Conservation (phyloP, 1,139 yeast genomes). For the Magnusiomyces tetraspermus region DNA sequence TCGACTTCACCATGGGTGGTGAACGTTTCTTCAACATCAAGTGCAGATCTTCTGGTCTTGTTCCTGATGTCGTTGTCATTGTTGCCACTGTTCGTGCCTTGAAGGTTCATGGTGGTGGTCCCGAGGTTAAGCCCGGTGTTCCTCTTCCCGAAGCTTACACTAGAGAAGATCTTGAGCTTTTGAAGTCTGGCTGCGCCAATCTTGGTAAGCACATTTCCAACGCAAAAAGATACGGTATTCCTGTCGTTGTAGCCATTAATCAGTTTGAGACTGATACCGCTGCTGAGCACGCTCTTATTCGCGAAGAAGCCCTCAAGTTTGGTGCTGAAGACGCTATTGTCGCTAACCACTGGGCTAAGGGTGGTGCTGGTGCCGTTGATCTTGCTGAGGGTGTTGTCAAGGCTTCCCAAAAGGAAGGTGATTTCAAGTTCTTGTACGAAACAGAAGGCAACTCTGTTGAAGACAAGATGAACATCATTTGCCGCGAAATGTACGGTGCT, state of each 20-base stretch:
- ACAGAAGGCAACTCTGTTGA: constrained; percentile 61
- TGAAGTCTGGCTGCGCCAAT: constrained; percentile 73
- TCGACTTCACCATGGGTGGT: constrained; percentile 99
- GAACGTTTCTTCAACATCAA: constrained; percentile 95
- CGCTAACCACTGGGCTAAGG: constrained; percentile 97
- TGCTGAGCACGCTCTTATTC: constrained; percentile 75
- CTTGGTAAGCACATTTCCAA: constrained; percentile 85
- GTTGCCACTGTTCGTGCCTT: constrained; percentile 97
- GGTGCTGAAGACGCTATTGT: constrained; percentile 94
- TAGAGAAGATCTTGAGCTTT: constrained; percentile 75
- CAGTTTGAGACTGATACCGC: constrained; percentile 75
- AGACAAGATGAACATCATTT: constrained; percentile 74
- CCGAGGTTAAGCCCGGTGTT: constrained; percentile 93
- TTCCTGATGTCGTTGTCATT: constrained; percentile 86
- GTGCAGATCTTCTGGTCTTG: constrained; percentile 85
- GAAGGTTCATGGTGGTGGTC: constrained; percentile 97
- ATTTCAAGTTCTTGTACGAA: constrained; percentile 66
- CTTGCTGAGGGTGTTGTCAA: constrained; percentile 78
- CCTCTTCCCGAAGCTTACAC: constrained; percentile 81
- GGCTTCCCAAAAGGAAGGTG: constrained; percentile 51
- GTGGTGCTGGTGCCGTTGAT: constrained; percentile 88
- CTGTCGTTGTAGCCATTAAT: constrained; percentile 94
- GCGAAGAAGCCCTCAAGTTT: constrained; percentile 76
- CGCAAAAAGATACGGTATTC: constrained; percentile 79
- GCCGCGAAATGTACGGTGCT: constrained; percentile 91